A percentile compares a stretch with the other conserved stretches of the same genome.
phyloP scores from a whole-genome alignment of 2,329 filamentous ascomycete species.

The Colletotrichum endophyticum region DNA sequence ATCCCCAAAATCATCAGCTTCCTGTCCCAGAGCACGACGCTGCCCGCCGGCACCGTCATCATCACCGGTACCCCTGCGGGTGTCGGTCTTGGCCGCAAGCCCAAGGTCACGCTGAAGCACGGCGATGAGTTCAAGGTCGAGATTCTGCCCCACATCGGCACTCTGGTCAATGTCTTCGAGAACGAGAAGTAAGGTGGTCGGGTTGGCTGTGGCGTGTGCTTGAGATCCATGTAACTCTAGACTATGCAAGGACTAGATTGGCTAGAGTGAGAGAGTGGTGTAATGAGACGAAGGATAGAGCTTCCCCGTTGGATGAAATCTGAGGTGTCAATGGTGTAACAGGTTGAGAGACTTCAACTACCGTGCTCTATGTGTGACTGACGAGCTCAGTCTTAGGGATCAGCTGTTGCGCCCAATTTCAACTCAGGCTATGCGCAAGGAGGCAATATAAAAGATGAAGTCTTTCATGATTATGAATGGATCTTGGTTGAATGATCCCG shows the following conservation, averaged over 20 bases:
- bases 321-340: neutral
- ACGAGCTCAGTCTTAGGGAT: no score
- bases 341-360: no score
- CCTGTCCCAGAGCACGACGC: constrained; percentile 47
- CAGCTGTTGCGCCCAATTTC: no score
- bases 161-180: constrained; percentile 36
- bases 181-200: neutral
- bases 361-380: no score
- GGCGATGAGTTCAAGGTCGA: constrained; percentile 49
- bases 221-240: neutral
- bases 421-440: no score
- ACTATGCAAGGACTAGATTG: neutral
- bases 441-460: neutral
- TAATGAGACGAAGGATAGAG: neutral
- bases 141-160: constrained; percentile 47
- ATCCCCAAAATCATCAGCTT: constrained; percentile 50
- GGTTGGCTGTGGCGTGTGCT: neutral
- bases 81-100: constrained; percentile 41
- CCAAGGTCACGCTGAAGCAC: constrained; percentile 39
- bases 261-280: accelerated
- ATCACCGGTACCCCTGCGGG: constrained; percentile 49
- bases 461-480: neutral
- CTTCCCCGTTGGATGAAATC: neutral
- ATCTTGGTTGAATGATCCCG: accelerated
- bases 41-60: constrained; percentile 44